Evolutionary conservation across 768 basidiomycete genomes (phyloP).

Genomic region (Kwoniella newhampshirensis): DNA sequence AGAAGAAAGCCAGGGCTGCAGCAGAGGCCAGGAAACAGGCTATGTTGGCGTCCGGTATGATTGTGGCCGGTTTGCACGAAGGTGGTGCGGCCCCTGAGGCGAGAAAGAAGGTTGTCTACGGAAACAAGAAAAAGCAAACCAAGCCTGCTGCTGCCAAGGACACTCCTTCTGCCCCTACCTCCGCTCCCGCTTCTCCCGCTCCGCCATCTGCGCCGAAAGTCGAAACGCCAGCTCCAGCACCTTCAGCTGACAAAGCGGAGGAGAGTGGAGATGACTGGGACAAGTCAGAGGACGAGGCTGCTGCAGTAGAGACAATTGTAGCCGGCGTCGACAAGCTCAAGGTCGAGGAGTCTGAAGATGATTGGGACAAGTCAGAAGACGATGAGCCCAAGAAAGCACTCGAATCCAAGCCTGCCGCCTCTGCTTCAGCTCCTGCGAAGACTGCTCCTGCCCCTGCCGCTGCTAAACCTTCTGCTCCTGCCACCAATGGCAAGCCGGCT

Average conservation of each 20-base stretch:
- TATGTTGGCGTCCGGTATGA: slow-evolving; percentile 78
- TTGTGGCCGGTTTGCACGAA: slow-evolving; percentile 80
- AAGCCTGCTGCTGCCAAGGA: slow-evolving; percentile 41
- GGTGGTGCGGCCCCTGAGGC: slow-evolving; percentile 42
- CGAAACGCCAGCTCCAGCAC: slow-evolving; percentile 32
- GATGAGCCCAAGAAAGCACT: slow-evolving; percentile 47
- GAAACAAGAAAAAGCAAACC: slow-evolving; percentile 69
- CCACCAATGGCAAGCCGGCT: slow-evolving; percentile 29
- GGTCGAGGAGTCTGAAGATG: slow-evolving; percentile 52
- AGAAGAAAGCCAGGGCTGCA: slow-evolving; percentile 84
- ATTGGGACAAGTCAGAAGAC: slow-evolving; percentile 52
- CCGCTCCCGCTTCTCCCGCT: slow-evolving; percentile 37
- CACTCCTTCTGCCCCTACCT: slow-evolving; percentile 27
- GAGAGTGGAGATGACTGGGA: slow-evolving; percentile 58
- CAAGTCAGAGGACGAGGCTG: slow-evolving; percentile 49
- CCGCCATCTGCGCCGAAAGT: slow-evolving; percentile 48
- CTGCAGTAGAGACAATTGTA: slow-evolving; percentile 50
- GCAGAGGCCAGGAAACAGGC: slow-evolving; percentile 90
- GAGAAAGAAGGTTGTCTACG: slow-evolving; percentile 66
- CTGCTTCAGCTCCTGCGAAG: slow-evolving; percentile 23
- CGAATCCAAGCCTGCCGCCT: slow-evolving; percentile 32
- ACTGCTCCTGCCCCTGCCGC: slow-evolving; percentile 27
- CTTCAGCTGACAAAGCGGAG: slow-evolving; percentile 28
- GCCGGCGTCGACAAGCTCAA: slow-evolving; percentile 48
- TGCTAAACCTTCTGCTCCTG: slow-evolving; percentile 24